Evolutionary conservation across 305 asterid genomes (phyloP), one percentile per base, ranked within the genome.

Genomic region (Fraxinus sp.): DNA sequence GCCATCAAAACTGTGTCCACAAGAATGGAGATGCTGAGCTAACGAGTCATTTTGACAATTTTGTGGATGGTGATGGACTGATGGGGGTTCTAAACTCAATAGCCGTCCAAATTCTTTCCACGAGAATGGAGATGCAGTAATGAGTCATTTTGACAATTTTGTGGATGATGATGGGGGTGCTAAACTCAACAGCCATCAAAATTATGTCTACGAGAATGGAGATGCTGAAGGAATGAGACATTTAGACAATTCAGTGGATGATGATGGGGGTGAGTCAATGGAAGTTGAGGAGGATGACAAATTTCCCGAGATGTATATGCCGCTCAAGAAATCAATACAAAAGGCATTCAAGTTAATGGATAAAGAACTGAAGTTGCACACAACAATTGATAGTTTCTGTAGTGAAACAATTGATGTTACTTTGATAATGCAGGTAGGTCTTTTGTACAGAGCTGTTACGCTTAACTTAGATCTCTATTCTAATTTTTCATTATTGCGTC

Each of bases 261-360:
- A 89, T 78, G 95, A 91, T 84, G 91, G 92, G 37, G 87, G 92
- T 55, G 97, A 96, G 78, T 86, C 90, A 1, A 70, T 88, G 24
- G 98, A 94, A 80, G 88, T 84, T 7, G 97, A 92, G 89, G 94
- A 89, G 7, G 77, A 75, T 9, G 95, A 88, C 79, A 94, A 92
- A 82, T 88, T 96, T 66, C 98, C 97, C 0, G 97, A 94, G 86
- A 81, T 84, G 81, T 88, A 93, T 82, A 84, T 91, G 81, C 94
- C 92, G 0, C 90, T 93, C 79, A 96, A 93, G 89, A 89, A 86
- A 82, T 90, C 97, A 13, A 87, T 96, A 7, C 57, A 93, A 68
- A 90, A 91, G 88, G 97, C 98, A 39, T 96, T 91, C 86, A 89
- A 89, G 88, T 85, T 92, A 71, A 96, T 96, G 99, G 99, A 96